Percentiles rank a stretch among this genome's conserved stretches.
Evolutionary conservation across 805 yeast species (phyloP).

Genomic region (Barnettozyma sp.): DNA sequence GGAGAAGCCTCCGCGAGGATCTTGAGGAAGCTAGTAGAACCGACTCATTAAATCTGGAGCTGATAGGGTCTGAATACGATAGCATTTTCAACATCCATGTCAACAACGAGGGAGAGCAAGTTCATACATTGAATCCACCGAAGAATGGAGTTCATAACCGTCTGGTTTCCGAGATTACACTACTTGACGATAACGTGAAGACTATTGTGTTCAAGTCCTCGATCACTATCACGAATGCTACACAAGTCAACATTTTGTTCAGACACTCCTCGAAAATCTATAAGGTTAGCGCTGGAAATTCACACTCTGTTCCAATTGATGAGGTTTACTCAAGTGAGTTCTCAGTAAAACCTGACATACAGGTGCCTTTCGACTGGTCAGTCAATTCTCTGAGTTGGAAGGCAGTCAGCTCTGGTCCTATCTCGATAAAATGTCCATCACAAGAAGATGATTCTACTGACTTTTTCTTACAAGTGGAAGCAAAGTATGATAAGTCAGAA

Average conservation of each 20-base stretch:
- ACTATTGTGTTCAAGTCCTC: conserved; percentile 74
- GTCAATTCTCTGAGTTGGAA: conserved; percentile 58
- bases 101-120: conserved; percentile 75
- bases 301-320: conserved; percentile 69
- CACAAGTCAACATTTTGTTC: conserved; percentile 41
- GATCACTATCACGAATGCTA: conserved; percentile 56
- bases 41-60: conserved; percentile 56
- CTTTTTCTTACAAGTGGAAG: conserved; percentile 69
- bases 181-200: conserved; percentile 75
- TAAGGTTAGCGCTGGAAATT: conserved; percentile 46
- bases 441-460: conserved; percentile 34
- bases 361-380: conserved; percentile 63
- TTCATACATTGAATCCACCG: conserved; percentile 61
- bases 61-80: conserved; percentile 51
- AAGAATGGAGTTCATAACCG: conserved; percentile 61
- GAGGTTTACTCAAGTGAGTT: conserved; percentile 53
- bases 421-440: conserved; percentile 55
- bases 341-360: conserved; percentile 54
- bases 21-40: conserved; percentile 56
- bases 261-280: conserved; percentile 28
- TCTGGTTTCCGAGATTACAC: conserved; percentile 59
- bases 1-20: conserved; percentile 80
- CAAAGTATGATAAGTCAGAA: conserved; percentile 55
- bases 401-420: conserved; percentile 40
- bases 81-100: conserved; percentile 54